Conservation (phyloP, 495 filamentous ascomycete species). For the Podospora bellae-mahoneyi region DNA sequence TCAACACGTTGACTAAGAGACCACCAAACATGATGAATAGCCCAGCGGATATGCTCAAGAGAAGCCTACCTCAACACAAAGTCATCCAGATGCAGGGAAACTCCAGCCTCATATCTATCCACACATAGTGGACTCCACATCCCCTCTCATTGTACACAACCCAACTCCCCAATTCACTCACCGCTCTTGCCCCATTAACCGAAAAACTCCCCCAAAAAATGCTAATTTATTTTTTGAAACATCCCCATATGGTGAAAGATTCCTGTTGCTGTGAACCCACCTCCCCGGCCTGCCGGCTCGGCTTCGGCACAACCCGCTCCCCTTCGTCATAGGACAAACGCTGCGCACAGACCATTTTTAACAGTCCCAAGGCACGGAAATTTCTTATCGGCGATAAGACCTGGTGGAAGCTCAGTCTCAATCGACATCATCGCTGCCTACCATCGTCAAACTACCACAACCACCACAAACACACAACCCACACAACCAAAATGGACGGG, state of each 20-base stretch:
- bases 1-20: too few species aligned
- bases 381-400: slow-evolving; percentile 11
- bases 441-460: not conserved
- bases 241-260: not conserved
- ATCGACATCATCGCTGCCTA: slow-evolving; percentile 6
- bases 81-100: too few species aligned
- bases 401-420: not conserved
- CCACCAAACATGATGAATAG: too few species aligned
- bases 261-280: not conserved
- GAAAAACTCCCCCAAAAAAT: not conserved
- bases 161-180: not conserved
- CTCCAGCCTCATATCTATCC: not conserved
- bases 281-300: not conserved
- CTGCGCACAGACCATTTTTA: not conserved
- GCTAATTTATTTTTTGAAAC: not conserved
- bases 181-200: not conserved
- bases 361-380: not conserved
- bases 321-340: not conserved
- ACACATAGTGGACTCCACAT: not conserved
- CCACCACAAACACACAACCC: slow-evolving; percentile 3
- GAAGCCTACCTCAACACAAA: not conserved
- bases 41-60: too few species aligned
- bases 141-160: not conserved
- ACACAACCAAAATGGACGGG: slow-evolving; percentile 14
- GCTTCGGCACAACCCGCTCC: not conserved